Percentiles rank a stretch among this genome's conserved stretches.
These are phyloP conservation scores for Geranium brycei DNA, from an alignment of 345 rosid genomes.

Conservation along the genomic window DNA sequence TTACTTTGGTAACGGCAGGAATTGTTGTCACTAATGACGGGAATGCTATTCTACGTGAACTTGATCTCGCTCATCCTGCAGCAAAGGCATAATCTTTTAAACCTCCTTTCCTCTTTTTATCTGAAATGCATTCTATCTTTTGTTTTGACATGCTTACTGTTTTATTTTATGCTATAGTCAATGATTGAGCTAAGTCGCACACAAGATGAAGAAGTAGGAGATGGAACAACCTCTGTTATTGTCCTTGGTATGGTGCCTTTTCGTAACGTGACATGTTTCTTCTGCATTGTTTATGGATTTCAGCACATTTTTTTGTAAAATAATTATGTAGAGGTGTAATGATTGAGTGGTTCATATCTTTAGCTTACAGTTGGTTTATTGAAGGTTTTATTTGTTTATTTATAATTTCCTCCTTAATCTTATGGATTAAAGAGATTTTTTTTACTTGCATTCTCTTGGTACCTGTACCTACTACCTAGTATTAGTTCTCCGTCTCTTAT, in stretches of 20 bases:
- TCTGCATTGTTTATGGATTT: background rate
- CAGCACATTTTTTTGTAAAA: background rate
- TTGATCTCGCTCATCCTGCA: conserved; percentile 90
- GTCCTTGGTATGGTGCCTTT: conserved; percentile 52
- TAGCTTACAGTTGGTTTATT: background rate
- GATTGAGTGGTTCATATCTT: too few species aligned
- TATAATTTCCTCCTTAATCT: background rate
- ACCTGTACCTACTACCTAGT: background rate
- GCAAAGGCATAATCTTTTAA: conserved; percentile 45
- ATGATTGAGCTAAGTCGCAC: conserved; percentile 94
- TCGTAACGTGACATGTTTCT: background rate
- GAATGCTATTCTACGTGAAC: conserved; percentile 82
- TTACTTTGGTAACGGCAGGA: conserved; percentile 27
- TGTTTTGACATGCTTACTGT: background rate
- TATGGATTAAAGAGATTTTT: background rate
- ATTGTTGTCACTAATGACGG: conserved; percentile 95
- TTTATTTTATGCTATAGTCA: conserved; percentile 37
- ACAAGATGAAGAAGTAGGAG: conserved; percentile 97
- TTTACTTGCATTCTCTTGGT: background rate
- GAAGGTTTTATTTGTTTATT: background rate
- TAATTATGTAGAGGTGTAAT: too few species aligned
- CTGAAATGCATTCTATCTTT: background rate
- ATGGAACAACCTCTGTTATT: conserved; percentile 95
- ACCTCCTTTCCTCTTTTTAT: background rate
- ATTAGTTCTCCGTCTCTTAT: background rate